These are phyloP conservation scores for Talaromyces sp. DNA, from an alignment of 2,329 filamentous ascomycete genomes.

Conservation along the genomic window DNA sequence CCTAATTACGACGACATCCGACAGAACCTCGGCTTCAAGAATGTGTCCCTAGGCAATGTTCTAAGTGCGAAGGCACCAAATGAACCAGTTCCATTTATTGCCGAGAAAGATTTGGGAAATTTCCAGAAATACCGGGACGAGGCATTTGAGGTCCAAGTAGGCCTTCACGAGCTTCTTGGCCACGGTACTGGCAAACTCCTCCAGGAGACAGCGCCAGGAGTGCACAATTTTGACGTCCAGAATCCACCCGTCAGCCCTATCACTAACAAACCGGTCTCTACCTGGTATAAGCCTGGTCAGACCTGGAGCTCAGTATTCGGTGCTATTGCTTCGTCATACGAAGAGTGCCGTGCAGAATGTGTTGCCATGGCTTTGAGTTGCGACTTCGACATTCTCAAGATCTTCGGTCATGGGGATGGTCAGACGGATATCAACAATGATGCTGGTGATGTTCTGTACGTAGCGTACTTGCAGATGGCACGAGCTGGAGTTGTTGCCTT, in stretches of 20 bases:
- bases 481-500: conserved; percentile 82
- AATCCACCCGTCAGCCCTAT: conserved; percentile 80
- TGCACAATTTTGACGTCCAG: conserved; percentile 81
- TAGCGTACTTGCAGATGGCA: conserved; percentile 88
- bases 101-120: conserved; percentile 68
- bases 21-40: conserved; percentile 64
- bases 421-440: conserved; percentile 66
- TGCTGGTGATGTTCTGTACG: conserved; percentile 83
- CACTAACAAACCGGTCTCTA: conserved; percentile 69
- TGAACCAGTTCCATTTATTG: conserved; percentile 88
- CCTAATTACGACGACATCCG: conserved; percentile 59
- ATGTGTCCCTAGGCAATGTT: conserved; percentile 84
- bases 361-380: conserved; percentile 89
- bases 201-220: conserved; percentile 76
- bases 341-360: conserved; percentile 91
- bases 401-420: conserved; percentile 87
- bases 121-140: conserved; percentile 80
- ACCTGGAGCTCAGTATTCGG: conserved; percentile 95
- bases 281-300: conserved; percentile 91
- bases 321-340: conserved; percentile 79
- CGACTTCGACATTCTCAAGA: conserved; percentile 81
- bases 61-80: conserved; percentile 86
- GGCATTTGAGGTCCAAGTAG: conserved; percentile 93
- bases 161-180: conserved; percentile 82
- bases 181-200: conserved; percentile 93